Base-by-base conservation (phyloP, 192 early-diverging fungal genomes). In the Funneliformis mosseae region DNA sequence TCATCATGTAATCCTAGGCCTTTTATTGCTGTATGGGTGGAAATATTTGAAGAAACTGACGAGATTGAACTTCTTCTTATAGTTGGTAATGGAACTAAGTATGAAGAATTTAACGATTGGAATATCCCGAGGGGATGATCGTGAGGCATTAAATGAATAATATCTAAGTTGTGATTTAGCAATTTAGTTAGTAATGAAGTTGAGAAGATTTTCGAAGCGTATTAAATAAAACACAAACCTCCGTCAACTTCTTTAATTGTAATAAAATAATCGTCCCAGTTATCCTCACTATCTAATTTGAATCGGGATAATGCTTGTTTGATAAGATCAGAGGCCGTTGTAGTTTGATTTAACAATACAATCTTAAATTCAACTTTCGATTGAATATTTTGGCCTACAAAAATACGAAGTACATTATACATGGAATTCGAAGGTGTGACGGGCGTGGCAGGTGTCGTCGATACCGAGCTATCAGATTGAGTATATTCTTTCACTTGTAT, bases 101-200 rank as follows among this genome's bases (percentile, higher is more conserved):
- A 74, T 80, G 85, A 85, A 18, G 87, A 81, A n/a, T 81, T 88
- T 38, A 90, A 76, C 1, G 88, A 85, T 33, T 89, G 82, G 71
- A 87, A 90, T 21, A 90, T 89, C 7, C 86, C 85, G 72, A 90
- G 81, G 38, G 88, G 85, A 77, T 88, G 85, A 82, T 90, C 88
- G 45, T 85, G 76, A 9, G 89, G 88, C 55, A 81, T 81, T 21
- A 90, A 71, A 14, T 85, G 83, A 33, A 81, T 83, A 61, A 86
- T 85, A 7, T 90, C 89, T 89, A 59, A 59, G 21, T 59, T 59
- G 21, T 59, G 12, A 59, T 59, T n/a, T 59, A 59, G 12, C 10
- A 59, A 59, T 59, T 59, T 18, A 59, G 21, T 59, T 10, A 59
- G 12, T 59, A 59, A 18, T 59, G 21, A 59, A 59, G 9, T 59